These are phyloP conservation scores for Tuber umbilicatum DNA, from an alignment of 495 filamentous ascomycete genomes.

Conservation along the genomic window DNA sequence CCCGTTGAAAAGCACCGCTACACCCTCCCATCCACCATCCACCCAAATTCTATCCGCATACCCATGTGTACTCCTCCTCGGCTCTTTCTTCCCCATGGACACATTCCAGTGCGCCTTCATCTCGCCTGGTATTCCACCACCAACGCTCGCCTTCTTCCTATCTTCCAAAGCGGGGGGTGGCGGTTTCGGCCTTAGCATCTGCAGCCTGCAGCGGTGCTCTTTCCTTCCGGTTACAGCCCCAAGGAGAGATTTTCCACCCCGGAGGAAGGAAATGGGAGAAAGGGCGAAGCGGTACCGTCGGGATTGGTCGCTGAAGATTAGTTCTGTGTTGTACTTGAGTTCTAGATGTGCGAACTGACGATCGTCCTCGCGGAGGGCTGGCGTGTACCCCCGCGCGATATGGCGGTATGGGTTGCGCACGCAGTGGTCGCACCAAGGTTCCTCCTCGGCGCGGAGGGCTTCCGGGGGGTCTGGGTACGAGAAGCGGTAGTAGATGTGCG, in stretches of 20 bases:
- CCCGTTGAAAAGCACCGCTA: conserved; percentile 2
- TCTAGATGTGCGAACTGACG: neutral
- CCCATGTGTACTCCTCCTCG: neutral
- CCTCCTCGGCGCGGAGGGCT: neutral
- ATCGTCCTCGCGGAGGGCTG: neutral
- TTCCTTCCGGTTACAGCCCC: conserved; percentile 1
- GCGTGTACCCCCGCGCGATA: neutral
- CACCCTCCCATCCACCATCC: neutral
- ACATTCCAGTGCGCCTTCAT: neutral
- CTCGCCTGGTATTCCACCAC: conserved; percentile 3
- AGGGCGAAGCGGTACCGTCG: neutral
- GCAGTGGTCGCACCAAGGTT: neutral
- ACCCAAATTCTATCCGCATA: neutral
- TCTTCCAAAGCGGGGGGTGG: neutral
- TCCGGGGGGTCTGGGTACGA: neutral
- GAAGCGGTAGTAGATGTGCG: neutral
- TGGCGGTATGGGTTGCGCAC: neutral
- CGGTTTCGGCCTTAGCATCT: neutral
- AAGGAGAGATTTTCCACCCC: neutral
- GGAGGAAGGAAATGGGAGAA: neutral
- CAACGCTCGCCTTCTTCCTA: neutral
- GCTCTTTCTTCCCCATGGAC: neutral
- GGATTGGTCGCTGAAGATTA: conserved; percentile 1
- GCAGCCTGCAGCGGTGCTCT: neutral
- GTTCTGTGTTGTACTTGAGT: conserved; percentile 1